Evolutionary conservation across 1,284 basidiomycete species (phyloP), one percentile per base, ranked within the genome.

Genomic region (Stereum hirsutum): DNA sequence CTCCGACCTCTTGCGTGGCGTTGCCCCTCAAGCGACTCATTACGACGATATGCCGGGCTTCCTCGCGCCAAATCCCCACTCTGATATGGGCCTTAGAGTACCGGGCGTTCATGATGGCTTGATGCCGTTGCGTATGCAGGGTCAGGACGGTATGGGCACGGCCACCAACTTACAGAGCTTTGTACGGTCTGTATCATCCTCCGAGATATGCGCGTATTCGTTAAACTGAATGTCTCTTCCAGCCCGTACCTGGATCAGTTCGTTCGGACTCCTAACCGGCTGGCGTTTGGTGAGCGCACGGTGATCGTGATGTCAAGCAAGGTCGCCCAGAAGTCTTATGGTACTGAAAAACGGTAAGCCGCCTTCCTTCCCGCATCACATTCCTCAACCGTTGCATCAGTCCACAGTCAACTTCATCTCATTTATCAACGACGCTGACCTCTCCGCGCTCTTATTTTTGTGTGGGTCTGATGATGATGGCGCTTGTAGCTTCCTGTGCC

Each of bases 281-380:
- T 97, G 40, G 85, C 86, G 1, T 85, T 89, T 54, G 94, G 94
- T 38, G 94, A 98, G 64, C 78, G 92, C 41, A 93, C 89, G 10
- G 80, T 98, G 48, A 86, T 96, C 46, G 88, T 98, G 56, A 92
- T 96, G 87, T 94, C 91, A 20, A 91, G 89, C 59, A 92, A 89
- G 58, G 92, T 97, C 31, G 95, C 91, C 2, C 95, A 98, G 68
- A 96, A 97, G 62, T 92, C 89, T 15, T 98, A 98, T 57, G 93
- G 92, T 31, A 92, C 85, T 10, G 94, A 98, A 64, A 96, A 97
- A 64, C 78, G 94, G 74, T 86, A 51, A 43, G 69, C 59, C 31
- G 49, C 40, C 36, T 31, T 37, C 30, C 39, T 39, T 34, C 12
- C 26, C 17, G 27, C 4, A 15, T 12, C 28, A 15, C 15, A 15